Percentiles rank a stretch among this genome's conserved stretches.
phyloP scores from a whole-genome alignment of 805 yeast genomes.

The Vanderwaltozyma polyspora region DNA sequence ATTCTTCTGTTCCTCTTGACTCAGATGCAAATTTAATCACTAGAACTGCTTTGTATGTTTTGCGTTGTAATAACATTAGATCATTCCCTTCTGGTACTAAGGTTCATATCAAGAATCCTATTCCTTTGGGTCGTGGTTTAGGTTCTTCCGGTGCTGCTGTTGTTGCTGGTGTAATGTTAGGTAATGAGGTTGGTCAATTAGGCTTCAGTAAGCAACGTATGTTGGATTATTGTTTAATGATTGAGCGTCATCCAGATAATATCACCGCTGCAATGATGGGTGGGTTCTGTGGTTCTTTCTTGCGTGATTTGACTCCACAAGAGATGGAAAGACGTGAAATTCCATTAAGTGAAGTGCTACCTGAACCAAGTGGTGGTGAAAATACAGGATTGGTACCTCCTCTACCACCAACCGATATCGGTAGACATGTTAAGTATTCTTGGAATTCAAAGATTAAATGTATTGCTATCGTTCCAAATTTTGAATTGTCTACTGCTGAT shows the following conservation, averaged over 20 bases:
- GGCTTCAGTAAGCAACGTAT: constrained; percentile 67
- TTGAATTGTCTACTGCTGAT: constrained; percentile 87
- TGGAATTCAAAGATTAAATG: constrained; percentile 80
- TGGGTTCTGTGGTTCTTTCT: constrained; percentile 92
- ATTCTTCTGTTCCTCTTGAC: constrained; percentile 62
- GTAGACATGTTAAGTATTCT: constrained; percentile 76
- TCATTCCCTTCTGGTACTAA: constrained; percentile 77
- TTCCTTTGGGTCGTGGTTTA: constrained; percentile 92
- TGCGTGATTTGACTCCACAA: constrained; percentile 63
- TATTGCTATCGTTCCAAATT: constrained; percentile 83
- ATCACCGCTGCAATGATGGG: constrained; percentile 99
- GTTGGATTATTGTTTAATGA: constrained; percentile 91
- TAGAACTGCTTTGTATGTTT: constrained; percentile 81
- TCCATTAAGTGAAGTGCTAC: constrained; percentile 76
- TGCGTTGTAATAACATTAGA: constrained; percentile 69
- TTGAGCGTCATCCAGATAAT: constrained; percentile 97
- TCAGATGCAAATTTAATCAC: constrained; percentile 81
- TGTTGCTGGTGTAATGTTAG: constrained; percentile 89
- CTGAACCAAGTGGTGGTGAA: constrained; percentile 60
- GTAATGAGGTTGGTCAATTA: constrained; percentile 70
- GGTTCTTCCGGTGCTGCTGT: constrained; percentile 99
- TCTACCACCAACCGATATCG: constrained; percentile 75
- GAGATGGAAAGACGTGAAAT: constrained; percentile 70
- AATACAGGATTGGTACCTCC: constrained; percentile 63
- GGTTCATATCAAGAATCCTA: constrained; percentile 75